Percentiles rank a stretch among this genome's conserved stretches.
phyloP scores from a whole-genome alignment of 1,284 basidiomycete species.

The Paramarasmius palmivorus region DNA sequence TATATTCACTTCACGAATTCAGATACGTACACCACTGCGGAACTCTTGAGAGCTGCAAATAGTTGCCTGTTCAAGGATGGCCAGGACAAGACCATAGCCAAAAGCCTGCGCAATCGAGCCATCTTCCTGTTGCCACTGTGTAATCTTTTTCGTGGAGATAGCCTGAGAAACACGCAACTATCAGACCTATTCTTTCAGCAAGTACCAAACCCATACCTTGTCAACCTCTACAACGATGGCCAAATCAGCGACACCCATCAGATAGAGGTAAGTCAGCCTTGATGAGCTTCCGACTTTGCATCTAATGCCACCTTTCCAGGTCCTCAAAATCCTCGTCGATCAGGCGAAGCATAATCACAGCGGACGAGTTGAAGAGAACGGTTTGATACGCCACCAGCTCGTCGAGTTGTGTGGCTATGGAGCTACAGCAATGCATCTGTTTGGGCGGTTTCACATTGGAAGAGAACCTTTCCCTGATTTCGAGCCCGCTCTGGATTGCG shows the following conservation, averaged over 20 bases:
- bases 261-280: background rate
- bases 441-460: slow-evolving; percentile 10
- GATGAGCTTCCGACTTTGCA: background rate
- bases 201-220: slow-evolving; percentile 10
- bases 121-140: slow-evolving; percentile 21
- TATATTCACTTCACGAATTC: background rate
- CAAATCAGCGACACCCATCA: slow-evolving; percentile 3
- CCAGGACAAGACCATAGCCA: background rate
- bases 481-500: slow-evolving; percentile 20
- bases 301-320: background rate
- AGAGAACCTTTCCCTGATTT: slow-evolving; percentile 17
- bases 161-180: slow-evolving; percentile 16
- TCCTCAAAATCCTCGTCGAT: slow-evolving; percentile 7
- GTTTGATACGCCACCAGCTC: slow-evolving; percentile 11
- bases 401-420: slow-evolving; percentile 2
- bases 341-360: slow-evolving; percentile 13
- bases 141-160: slow-evolving; percentile 26
- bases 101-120: slow-evolving; percentile 22
- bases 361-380: slow-evolving; percentile 7
- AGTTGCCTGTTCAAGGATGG: background rate
- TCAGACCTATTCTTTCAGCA: slow-evolving; percentile 23
- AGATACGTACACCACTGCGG: slow-evolving; percentile 5
- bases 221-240: slow-evolving; percentile 13
- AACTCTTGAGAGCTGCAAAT: background rate
- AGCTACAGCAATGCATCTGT: background rate